Percentiles rank a stretch among this genome's conserved stretches.
Conservation (phyloP, 768 basidiomycete genomes). For the Boletus huronensis region DNA sequence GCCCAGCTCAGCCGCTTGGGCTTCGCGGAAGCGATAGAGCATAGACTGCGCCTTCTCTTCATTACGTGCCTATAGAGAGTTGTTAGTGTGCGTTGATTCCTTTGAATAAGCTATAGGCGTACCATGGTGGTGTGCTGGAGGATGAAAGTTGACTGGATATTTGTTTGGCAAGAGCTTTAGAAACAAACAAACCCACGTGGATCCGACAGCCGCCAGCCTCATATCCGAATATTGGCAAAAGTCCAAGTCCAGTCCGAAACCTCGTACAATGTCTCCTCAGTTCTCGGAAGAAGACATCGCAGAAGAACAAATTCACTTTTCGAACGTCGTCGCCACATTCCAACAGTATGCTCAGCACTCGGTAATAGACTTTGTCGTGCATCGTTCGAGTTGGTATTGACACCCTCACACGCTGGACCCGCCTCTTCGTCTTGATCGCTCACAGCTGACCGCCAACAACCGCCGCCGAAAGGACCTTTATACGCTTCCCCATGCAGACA, state of each 20-base stretch:
- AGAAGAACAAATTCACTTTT: slow-evolving; percentile 70
- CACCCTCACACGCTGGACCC: background rate
- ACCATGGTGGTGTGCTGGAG: slow-evolving; percentile 15
- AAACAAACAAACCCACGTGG: slow-evolving; percentile 26
- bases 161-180: slow-evolving; percentile 28
- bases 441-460: slow-evolving; percentile 56
- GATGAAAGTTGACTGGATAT: background rate
- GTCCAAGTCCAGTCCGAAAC: background rate
- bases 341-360: slow-evolving; percentile 72
- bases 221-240: background rate
- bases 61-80: slow-evolving; percentile 75
- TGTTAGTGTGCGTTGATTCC: background rate
- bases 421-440: background rate
- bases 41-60: slow-evolving; percentile 97
- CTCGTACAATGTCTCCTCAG: slow-evolving; percentile 19
- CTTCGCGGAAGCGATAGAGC: slow-evolving; percentile 94
- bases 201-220: background rate
- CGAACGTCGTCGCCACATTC: slow-evolving; percentile 73
- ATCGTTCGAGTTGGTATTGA: background rate
- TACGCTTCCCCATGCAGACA: slow-evolving; percentile 64
- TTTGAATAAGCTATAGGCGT: background rate
- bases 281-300: slow-evolving; percentile 35
- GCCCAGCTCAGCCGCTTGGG: slow-evolving; percentile 93
- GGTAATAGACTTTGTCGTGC: slow-evolving; percentile 18
- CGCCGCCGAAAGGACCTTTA: slow-evolving; percentile 75